phyloP scores from a whole-genome alignment of 2,329 filamentous ascomycete species.

The Aspergillus quadrilineatus region DNA sequence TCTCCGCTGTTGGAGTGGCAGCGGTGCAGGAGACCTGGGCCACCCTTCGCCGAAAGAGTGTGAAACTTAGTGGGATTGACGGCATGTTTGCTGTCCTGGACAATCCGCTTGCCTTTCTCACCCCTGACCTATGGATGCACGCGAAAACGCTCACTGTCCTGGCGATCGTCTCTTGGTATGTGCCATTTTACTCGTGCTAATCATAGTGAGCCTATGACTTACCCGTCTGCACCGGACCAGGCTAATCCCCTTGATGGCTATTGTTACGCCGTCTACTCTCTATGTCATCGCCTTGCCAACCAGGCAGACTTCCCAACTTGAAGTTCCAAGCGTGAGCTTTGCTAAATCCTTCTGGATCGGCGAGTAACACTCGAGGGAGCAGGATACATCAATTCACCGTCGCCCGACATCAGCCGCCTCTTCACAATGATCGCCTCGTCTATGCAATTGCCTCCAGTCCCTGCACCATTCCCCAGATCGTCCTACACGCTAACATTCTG shows the following conservation, averaged over 20 bases:
- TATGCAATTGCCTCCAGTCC: slow-evolving; percentile 1
- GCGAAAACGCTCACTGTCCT: slow-evolving; percentile 14
- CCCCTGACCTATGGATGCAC: slow-evolving; percentile 10
- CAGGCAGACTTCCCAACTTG: background rate
- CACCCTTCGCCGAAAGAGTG: slow-evolving; percentile 12
- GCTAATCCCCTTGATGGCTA: background rate
- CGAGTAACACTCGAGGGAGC: background rate
- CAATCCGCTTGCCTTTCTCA: slow-evolving; percentile 8
- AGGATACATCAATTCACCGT: slow-evolving; percentile 1
- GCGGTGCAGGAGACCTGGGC: slow-evolving; percentile 13
- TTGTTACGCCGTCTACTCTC: background rate
- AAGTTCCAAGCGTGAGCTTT: background rate
- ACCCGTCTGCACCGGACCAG: background rate
- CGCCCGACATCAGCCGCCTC: background rate
- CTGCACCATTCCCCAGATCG: slow-evolving; percentile 10
- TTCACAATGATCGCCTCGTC: slow-evolving; percentile 1
- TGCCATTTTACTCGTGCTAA: background rate
- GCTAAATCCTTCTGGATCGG: background rate
- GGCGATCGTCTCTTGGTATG: slow-evolving; percentile 12
- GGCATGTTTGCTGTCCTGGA: slow-evolving; percentile 11
- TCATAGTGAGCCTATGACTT: too few relatives aligned
- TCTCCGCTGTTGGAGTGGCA: slow-evolving; percentile 10
- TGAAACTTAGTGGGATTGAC: slow-evolving; percentile 10
- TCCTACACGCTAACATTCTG: slow-evolving; percentile 15
- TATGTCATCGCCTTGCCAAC: background rate